Base-by-base conservation (phyloP, 2,329 filamentous ascomycete species). In the Arthrobotrys musiformis region DNA sequence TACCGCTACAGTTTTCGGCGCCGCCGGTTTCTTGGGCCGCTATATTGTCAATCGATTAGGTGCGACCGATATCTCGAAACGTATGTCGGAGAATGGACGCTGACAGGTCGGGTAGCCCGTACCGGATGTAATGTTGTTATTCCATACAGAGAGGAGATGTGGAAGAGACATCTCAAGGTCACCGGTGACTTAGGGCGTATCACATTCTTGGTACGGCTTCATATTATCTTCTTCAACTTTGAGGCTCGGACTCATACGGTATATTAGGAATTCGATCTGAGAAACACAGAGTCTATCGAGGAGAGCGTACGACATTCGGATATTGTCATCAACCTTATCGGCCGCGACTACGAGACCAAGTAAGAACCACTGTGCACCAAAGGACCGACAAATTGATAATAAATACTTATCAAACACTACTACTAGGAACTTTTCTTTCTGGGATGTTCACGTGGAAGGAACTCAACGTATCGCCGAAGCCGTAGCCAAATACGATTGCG, bases 41-140 rank as follows among this genome's bases (percentile, higher is more conserved):
- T 99, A 99, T 85, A 97, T 99, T 83, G 95, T 99, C 83, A 97
- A 97, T 86, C 89, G 93, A 84, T 88, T 99, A 83, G 93, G 93
- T 90, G 86, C 79, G 85, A 81, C 35, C 37, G 13, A 11, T 33
- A 60, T 46, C 30, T 33, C 22, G 40, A 24, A 26, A 37, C n/a
- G 24, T 26, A 30, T 52, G 24, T 15, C 4, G 24, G 63, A 19
- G 42, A 48, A 30, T 60, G 44, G 62, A 56, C 46, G 15, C 30
- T 73, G 24, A 61, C 60, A 44, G 50, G 24, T 48, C 30, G 52
- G 81, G 82, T 82, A 97, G 94, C 95, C 81, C 91, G 92, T 79
- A 90, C 93, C 86, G 95, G 95, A 90, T 97, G 93, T 85, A 97
- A 92, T 42, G 95, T 99, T 44, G 90, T 99, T 76, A 85, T 98